Evolutionary conservation across 768 basidiomycete genomes (phyloP), one percentile per base, ranked within the genome.

Genomic region (Rhizopogon salebrosus): DNA sequence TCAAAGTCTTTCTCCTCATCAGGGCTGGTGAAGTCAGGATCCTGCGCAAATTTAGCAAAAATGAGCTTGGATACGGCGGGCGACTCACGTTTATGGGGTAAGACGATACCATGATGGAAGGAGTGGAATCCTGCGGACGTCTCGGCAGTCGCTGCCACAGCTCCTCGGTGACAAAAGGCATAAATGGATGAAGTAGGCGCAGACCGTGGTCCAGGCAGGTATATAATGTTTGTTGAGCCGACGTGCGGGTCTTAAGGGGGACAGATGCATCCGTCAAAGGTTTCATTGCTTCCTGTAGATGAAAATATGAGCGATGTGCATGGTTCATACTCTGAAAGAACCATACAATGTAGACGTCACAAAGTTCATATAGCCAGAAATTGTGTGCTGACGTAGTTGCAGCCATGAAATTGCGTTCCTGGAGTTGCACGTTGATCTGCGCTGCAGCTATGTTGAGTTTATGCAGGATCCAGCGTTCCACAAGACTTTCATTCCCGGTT

Each of bases 81-180:
- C 5, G 18, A 78, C 92, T 61, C 61, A 95, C 95, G 58, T 75
- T 70, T 34, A 81, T 75, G 3, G 97, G 97, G 79, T 84, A 98
- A 27, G 79, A 72, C 0, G 94, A 79, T 18, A 98, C 70, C 91
- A 95, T 95, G 67, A 99, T 93, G 0, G 92, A 92, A 6, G 85
- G 82, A 9, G 87, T 90, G 8, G 77, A 58, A 65, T 98, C 94
- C 37, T 85, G 86, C 1, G 87, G 83, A 54, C 94, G 76, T 16
- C 95, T 78, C 0, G 95, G 94, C 2, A 99, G 75, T 26, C 97
- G 83, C 68, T 99, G 97, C 97, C 97, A 99, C 10, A 99, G 74
- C 68, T 98, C 97, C 71, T 99, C 97, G 4, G 97, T 98, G 29
- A 99, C 91, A 69, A 89, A 99, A 1, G 97, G 97, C 97, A 98